phyloP scores from a whole-genome alignment of 2,329 filamentous ascomycete species.

The Neopestalotiopsis rosae region DNA sequence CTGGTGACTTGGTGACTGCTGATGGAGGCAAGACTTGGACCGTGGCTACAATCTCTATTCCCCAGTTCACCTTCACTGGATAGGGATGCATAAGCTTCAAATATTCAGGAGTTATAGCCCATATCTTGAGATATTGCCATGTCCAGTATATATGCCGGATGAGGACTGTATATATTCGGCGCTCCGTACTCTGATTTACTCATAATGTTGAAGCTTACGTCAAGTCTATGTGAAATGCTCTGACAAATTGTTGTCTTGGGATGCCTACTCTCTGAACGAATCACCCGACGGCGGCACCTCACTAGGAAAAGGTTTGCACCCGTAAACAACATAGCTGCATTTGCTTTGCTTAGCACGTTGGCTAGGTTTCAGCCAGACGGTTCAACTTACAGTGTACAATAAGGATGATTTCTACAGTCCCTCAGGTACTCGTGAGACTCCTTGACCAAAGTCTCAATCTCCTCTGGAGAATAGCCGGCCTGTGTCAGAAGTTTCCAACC shows the following conservation, averaged over 20 bases:
- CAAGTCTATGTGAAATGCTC: too few species aligned
- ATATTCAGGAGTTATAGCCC: too few species aligned
- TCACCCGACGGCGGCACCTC: too few species aligned
- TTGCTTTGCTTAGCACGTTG: background rate
- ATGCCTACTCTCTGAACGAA: too few species aligned
- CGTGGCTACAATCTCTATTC: conserved; percentile 43
- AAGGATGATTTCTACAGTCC: background rate
- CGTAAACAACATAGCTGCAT: background rate
- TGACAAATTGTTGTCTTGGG: too few species aligned
- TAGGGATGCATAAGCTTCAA: too few species aligned
- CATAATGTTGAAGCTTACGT: too few species aligned
- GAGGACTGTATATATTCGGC: too few species aligned
- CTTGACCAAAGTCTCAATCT: background rate
- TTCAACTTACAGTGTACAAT: background rate
- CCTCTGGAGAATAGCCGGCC: background rate
- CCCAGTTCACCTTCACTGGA: conserved; percentile 28
- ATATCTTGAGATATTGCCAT: too few species aligned
- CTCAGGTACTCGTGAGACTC: background rate
- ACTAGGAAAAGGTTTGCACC: background rate
- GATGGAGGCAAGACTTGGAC: conserved; percentile 50
- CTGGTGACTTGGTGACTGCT: conserved; percentile 43
- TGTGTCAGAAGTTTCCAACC: background rate
- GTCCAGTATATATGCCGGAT: too few species aligned
- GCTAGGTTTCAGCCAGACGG: too few species aligned
- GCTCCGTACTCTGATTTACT: too few species aligned